Evolutionary conservation across 768 basidiomycete genomes (phyloP), one percentile per base, ranked within the genome.

Genomic region (Postia placenta): DNA sequence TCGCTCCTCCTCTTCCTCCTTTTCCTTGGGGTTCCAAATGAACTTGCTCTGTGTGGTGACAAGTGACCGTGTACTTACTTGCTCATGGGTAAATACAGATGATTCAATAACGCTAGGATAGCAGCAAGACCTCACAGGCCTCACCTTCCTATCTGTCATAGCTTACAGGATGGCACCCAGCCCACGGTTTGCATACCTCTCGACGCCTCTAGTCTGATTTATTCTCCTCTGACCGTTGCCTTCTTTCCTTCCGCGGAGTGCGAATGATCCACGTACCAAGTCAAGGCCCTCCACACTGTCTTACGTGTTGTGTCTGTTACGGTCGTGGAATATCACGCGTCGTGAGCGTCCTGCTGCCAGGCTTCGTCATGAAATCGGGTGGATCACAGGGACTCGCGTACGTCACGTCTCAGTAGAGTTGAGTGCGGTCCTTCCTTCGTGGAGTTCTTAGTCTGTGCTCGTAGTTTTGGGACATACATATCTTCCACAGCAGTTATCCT

Each of bases 381-480:
- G 74, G 80, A 55, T 30, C 56, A 69, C 76, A 69, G 66, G 69
- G 68, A 64, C 60, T 55, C 60, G 59, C 61, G 68, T 64, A 67
- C 56, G 64, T 60, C 61, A 56, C 58, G 80, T 79, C 74, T 70
- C 75, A 73, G 64, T 71, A 77, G 81, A 84, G 81, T 84, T 79
- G 82, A 79, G 75, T 47, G 50, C 49, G 56, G 58, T 46, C 43
- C 35, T 53, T 48, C 54, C 52, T 44, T 63, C 62, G 59, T 53
- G 67, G 61, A 50, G 50, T 54, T 49, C 54, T 55, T 50, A 48
- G 66, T 61, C 68, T 64, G 63, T 65, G 58, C 71, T 79, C 79
- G 75, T 83, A 84, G 82, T 84, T 82, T 71, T 75, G 80, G 65
- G 76, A 76, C 80, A 74, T 40, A 83, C 80, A 83, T 70, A 37